phyloP scores from a whole-genome alignment of 805 yeast species.

The Candida anglica region DNA sequence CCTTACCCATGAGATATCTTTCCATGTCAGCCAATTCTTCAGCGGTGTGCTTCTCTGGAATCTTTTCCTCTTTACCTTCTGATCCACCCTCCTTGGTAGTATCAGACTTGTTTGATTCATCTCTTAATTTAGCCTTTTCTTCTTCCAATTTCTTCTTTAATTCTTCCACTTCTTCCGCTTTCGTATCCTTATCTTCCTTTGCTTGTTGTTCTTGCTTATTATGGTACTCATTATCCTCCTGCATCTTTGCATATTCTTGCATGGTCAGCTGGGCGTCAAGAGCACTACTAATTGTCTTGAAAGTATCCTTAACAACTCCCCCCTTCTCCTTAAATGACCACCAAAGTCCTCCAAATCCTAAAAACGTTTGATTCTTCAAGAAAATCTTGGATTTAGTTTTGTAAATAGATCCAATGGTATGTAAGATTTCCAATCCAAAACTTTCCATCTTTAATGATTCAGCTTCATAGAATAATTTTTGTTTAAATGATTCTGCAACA shows the following conservation, averaged over 20 bases:
- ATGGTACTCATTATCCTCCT: conserved; percentile 49
- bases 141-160: too few species aligned
- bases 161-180: conserved; percentile 10
- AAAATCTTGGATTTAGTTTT: conserved; percentile 61
- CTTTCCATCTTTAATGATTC: conserved; percentile 79
- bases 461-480: conserved; percentile 74
- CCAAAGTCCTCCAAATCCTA: conserved; percentile 67
- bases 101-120: conserved; percentile 10
- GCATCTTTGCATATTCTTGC: conserved; percentile 68
- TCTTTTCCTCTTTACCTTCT: conserved; percentile 10
- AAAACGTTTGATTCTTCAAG: conserved; percentile 57
- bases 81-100: conserved; percentile 4
- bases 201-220: conserved; percentile 32
- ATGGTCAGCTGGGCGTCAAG: conserved; percentile 75
- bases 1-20: conserved; percentile 72
- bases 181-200: conserved; percentile 12
- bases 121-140: conserved; percentile 12
- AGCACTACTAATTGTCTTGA: conserved; percentile 68
- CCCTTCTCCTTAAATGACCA: conserved; percentile 71
- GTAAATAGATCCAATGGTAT: conserved; percentile 69
- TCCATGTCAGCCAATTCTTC: conserved; percentile 71
- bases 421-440: conserved; percentile 78
- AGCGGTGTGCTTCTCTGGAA: conserved; percentile 42
- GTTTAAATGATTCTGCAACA: conserved; percentile 47
- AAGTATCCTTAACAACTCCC: conserved; percentile 67